Evolutionary conservation across 768 basidiomycete genomes (phyloP).

Genomic region (Tylopilus intermedius): DNA sequence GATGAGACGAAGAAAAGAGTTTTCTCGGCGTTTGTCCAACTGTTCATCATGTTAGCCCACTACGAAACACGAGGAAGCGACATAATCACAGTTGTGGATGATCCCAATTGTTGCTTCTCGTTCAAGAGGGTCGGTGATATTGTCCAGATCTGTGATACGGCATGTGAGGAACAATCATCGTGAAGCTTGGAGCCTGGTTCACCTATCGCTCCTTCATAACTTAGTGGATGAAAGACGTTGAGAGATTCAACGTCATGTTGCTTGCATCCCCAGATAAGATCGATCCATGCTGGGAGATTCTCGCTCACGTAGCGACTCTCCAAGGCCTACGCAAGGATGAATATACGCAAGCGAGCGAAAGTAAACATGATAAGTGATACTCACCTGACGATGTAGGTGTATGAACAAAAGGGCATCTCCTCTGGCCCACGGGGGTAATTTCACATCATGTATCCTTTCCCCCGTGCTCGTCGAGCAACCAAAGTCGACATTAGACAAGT

Average conservation of each 20-base stretch:
- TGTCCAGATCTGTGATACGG: conserved; percentile 62
- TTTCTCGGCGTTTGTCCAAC: conserved; percentile 92
- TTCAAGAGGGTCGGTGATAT: conserved; percentile 81
- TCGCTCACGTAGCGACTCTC: conserved; percentile 87
- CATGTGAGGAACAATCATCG: background rate
- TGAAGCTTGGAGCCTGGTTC: conserved; percentile 2
- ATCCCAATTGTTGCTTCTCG: conserved; percentile 91
- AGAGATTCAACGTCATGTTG: conserved; percentile 72
- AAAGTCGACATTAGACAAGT: conserved; percentile 73
- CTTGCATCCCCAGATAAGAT: conserved; percentile 87
- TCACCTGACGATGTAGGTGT: conserved; percentile 66
- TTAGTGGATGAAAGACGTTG: conserved; percentile 90
- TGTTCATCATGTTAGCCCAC: conserved; percentile 24
- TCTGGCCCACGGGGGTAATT: conserved; percentile 86
- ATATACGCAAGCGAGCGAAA: background rate
- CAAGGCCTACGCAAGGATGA: conserved; percentile 51
- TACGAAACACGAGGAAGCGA: background rate
- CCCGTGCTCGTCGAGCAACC: conserved; percentile 68
- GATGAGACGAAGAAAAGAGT: conserved; percentile 75
- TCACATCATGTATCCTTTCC: conserved; percentile 82
- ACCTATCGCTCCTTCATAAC: conserved; percentile 89
- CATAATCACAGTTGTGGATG: conserved; percentile 82
- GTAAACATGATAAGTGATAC: conserved; percentile 7
- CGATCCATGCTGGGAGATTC: conserved; percentile 84
- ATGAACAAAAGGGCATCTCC: conserved; percentile 81